Percentiles rank a stretch among this genome's conserved stretches.
These are phyloP conservation scores for Neurospora tetrasperma DNA, from an alignment of 495 filamentous ascomycete species.

Conservation along the genomic window DNA sequence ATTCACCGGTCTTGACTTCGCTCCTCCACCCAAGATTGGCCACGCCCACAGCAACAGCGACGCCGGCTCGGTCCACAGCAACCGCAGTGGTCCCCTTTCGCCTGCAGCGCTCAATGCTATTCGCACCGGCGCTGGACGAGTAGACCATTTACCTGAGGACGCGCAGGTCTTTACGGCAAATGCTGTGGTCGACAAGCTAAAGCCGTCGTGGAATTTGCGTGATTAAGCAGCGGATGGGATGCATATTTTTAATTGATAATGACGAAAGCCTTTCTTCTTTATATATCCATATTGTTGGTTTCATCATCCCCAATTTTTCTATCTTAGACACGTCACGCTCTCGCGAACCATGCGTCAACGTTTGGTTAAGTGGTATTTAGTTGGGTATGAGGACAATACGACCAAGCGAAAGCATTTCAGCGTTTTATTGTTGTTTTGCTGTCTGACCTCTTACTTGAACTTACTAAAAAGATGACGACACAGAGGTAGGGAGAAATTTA, in stretches of 20 bases:
- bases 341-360: neutral
- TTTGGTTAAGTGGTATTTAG: neutral
- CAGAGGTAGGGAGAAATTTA: neutral
- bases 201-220: slow-evolving; percentile 69
- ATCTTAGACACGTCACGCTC: neutral
- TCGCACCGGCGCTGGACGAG: slow-evolving; percentile 78
- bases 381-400: neutral
- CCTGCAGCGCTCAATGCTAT: slow-evolving; percentile 61
- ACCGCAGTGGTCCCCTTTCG: slow-evolving; percentile 62
- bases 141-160: slow-evolving; percentile 75
- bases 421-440: neutral
- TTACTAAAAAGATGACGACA: neutral
- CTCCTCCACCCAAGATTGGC: slow-evolving; percentile 77
- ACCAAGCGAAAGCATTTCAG: neutral
- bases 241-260: neutral
- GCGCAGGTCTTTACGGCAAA: slow-evolving; percentile 66
- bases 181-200: slow-evolving; percentile 57
- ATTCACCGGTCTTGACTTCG: slow-evolving; percentile 87
- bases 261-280: slow-evolving; percentile 1
- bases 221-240: slow-evolving; percentile 13
- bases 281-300: slow-evolving; percentile 1
- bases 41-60: slow-evolving; percentile 62
- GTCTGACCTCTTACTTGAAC: neutral
- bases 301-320: neutral
- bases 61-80: slow-evolving; percentile 82